Evolutionary conservation across 2,329 filamentous ascomycete species (phyloP), one percentile per base, ranked within the genome.

Genomic region (Harringtonia lauricola): DNA sequence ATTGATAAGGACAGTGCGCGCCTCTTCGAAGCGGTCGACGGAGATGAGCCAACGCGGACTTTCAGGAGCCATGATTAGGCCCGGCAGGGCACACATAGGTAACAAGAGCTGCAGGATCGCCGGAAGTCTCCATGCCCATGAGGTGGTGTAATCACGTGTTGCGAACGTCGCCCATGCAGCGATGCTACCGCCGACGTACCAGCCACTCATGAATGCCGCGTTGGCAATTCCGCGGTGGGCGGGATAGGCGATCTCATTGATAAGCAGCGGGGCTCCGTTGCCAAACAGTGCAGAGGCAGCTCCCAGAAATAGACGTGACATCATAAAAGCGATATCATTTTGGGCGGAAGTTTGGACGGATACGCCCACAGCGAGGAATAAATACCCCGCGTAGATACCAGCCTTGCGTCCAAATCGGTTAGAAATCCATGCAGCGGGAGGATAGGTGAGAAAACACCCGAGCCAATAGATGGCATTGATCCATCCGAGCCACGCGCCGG

Each of bases 41-140:
- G 47, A 39, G 37, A 53, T 46, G 13, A 50, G 36, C 29, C 31
- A 50, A 9, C 48, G 48, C n/a, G 45, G 46, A 13, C 29, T 26
- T 33, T 47, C 46, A 14, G 39, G 36, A 15, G 31, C 30, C 14
- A 47, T 36, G 24, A 48, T 18, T 7, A 49, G 10, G 8, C 24
- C 36, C 7, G 42, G 33, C 14, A 49, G 24, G 19, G 42, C 43
- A 8, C 43, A 15, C 6, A 41, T 4, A 13, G 28, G 60, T 5
- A 72, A 68, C 8, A 51, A 48, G 22, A 66, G 58, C 51, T 77
- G 73, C 2, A 74, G 57, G 51, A 74, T 63, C 8, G 77, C 67
- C 1, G 79, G 79, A 17, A 77, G 67, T 22, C 72, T 63, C 79
- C 79, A 83, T 0, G 74, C 39, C 47, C 47, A 67, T 3, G 58